phyloP scores from a whole-genome alignment of 2,329 filamentous ascomycete genomes.

The Diaporthe nobilis region DNA sequence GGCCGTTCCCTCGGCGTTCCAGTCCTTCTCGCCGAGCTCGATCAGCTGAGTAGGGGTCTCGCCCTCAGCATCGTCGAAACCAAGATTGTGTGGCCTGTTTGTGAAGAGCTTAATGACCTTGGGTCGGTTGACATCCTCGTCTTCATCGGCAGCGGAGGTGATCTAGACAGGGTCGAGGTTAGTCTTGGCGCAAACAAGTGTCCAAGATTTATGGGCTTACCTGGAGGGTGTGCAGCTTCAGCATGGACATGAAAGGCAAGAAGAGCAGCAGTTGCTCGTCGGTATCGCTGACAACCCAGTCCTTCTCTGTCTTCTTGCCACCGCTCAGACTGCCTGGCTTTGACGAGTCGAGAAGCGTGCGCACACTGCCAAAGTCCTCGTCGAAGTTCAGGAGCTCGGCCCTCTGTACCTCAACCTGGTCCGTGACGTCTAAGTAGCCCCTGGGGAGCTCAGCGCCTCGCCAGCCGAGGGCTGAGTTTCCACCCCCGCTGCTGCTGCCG shows the following conservation, averaged over 20 bases:
- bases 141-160: conserved; percentile 78
- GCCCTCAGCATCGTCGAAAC: conserved; percentile 95
- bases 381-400: conserved; percentile 92
- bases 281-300: conserved; percentile 97
- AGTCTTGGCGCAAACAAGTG: neutral
- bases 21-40: conserved; percentile 81
- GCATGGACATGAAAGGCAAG: conserved; percentile 86
- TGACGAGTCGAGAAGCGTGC: conserved; percentile 78
- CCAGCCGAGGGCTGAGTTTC: conserved; percentile 72
- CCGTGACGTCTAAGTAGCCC: conserved; percentile 87
- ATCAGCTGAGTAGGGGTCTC: conserved; percentile 85
- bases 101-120: conserved; percentile 87
- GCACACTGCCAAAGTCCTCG: conserved; percentile 79
- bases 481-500: conserved; percentile 56
- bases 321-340: conserved; percentile 76
- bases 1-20: conserved; percentile 84
- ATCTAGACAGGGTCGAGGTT: conserved; percentile 68
- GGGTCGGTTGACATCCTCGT: conserved; percentile 84
- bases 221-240: conserved; percentile 90
- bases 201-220: conserved; percentile 54
- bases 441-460: conserved; percentile 80
- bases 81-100: conserved; percentile 90
- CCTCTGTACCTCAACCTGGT: conserved; percentile 82
- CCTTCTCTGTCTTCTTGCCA: conserved; percentile 70
- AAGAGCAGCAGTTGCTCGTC: conserved; percentile 97